Conservation (phyloP, 306 rosid genomes). For the Alnus rubra region DNA sequence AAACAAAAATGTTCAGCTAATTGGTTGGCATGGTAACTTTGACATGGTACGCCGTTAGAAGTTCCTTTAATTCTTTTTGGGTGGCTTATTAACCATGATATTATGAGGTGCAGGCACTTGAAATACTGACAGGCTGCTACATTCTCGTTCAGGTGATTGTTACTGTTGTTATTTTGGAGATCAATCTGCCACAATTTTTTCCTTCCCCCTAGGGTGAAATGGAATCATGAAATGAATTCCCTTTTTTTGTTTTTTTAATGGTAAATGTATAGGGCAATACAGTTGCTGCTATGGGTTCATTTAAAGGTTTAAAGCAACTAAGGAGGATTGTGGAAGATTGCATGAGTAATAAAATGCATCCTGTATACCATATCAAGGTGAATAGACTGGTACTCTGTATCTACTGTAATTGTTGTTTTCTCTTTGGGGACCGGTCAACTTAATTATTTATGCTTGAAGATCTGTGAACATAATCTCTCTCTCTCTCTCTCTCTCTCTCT, state of each 20-base stretch:
- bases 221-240: conserved; percentile 11
- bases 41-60: conserved; percentile 4
- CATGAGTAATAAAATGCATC: conserved; percentile 85
- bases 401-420: not conserved
- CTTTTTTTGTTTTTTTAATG: conserved; percentile 8
- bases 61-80: conserved; percentile 2
- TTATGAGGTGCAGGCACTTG: conserved; percentile 55
- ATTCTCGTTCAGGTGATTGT: conserved; percentile 79
- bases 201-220: not conserved
- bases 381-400: conserved; percentile 12
- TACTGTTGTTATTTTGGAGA: conserved; percentile 18
- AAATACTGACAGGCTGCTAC: conserved; percentile 77
- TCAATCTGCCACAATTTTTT: not conserved
- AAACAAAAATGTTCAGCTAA: not conserved
- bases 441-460: not conserved
- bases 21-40: not conserved
- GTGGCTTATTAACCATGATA: conserved; percentile 1
- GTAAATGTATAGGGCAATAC: conserved; percentile 69
- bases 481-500: not conserved
- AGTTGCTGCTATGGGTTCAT: conserved; percentile 86
- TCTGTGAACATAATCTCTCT: conserved; percentile 1
- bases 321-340: conserved; percentile 89
- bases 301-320: conserved; percentile 82
- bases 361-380: conserved; percentile 92
- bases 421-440: not conserved